Evolutionary conservation across 169 alveolate genomes (phyloP).

Genomic region (Condylostoma magnum): DNA sequence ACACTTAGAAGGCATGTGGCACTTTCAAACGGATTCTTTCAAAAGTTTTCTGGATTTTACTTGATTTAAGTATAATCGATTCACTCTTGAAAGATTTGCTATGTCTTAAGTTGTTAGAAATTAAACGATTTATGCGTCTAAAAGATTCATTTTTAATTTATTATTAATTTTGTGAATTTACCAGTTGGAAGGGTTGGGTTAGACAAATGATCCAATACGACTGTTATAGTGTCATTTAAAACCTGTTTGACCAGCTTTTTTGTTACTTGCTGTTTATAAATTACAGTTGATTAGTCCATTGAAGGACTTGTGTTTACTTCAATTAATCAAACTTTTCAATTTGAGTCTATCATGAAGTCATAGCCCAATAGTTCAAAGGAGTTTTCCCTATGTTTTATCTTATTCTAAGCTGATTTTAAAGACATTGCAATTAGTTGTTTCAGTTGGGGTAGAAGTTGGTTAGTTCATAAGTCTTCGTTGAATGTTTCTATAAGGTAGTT

Average conservation of each 20-base stretch:
- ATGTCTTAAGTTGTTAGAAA: no score
- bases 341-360: conserved; percentile 55
- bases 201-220: conserved; percentile 40
- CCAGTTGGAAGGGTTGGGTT: no score
- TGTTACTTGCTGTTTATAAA: conserved; percentile 30
- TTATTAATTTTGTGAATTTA: no score
- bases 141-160: no score
- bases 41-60: no score
- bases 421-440: conserved; percentile 34
- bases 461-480: conserved; percentile 24
- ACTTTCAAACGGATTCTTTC: no score
- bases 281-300: conserved; percentile 36
- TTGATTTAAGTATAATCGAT: no score
- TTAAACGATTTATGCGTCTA: no score
- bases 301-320: conserved; percentile 59
- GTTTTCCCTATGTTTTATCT: conserved; percentile 33
- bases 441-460: not conserved
- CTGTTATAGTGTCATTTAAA: conserved; percentile 35
- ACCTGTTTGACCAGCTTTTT: conserved; percentile 43
- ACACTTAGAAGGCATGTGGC: no score
- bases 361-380: conserved; percentile 60
- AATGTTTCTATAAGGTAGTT: conserved; percentile 19
- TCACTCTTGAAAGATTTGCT: no score
- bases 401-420: conserved; percentile 31
- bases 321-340: conserved; percentile 40